phyloP scores from a whole-genome alignment of 2,329 filamentous ascomycete genomes.

The Neonectria coccinea region DNA sequence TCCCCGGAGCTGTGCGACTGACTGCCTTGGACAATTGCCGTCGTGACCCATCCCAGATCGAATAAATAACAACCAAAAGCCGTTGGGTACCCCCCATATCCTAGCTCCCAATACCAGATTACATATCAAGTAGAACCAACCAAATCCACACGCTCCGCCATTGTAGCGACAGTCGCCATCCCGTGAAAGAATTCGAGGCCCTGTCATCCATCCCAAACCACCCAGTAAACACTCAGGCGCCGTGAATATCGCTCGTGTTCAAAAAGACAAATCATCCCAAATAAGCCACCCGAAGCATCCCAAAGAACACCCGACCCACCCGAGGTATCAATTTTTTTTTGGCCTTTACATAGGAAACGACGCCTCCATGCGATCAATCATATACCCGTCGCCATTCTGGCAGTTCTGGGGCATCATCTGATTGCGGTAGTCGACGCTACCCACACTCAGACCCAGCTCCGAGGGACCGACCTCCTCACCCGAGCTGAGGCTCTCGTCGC shows the following conservation, averaged over 20 bases:
- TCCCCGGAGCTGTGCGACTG: constrained; percentile 13
- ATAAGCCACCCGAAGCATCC: constrained; percentile 20
- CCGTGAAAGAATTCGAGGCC: constrained; percentile 12
- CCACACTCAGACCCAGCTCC: constrained; percentile 59
- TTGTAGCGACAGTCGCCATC: constrained; percentile 28
- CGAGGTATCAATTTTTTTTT: constrained; percentile 36
- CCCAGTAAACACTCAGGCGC: constrained; percentile 8
- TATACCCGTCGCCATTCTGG: constrained; percentile 38
- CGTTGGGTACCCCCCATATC: constrained; percentile 12
- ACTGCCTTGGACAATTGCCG: background rate
- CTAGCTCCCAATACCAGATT: constrained; percentile 19
- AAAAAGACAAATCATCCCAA: constrained; percentile 29
- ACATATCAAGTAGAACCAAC: constrained; percentile 21
- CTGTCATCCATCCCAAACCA: constrained; percentile 7
- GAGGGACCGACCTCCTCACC: constrained; percentile 63
- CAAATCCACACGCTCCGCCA: constrained; percentile 28
- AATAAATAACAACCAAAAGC: constrained; percentile 19
- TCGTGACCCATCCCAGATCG: constrained; percentile 3
- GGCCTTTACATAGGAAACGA: constrained; percentile 40
- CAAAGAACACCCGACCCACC: constrained; percentile 25
- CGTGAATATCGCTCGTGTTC: constrained; percentile 23
- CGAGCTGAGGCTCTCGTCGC: constrained; percentile 69
- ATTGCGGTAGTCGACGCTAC: constrained; percentile 50
- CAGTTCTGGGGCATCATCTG: constrained; percentile 40
- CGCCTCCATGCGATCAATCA: constrained; percentile 43